A percentile compares a stretch with the other conserved stretches of the same genome.
Evolutionary conservation across 768 basidiomycete species (phyloP).

Genomic region (Exidia glandulosa): DNA sequence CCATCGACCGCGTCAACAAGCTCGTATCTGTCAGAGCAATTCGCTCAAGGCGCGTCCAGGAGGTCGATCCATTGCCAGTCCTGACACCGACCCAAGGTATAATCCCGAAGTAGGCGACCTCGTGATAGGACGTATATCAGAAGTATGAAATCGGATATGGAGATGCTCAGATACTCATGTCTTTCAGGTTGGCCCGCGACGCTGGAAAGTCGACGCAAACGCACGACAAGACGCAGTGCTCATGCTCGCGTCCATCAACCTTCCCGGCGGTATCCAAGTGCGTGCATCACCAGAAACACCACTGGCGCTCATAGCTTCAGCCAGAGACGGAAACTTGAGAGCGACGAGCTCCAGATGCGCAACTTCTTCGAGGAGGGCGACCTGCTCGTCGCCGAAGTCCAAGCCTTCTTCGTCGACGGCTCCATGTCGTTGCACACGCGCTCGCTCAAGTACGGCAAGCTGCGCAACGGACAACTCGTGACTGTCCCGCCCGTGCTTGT

Average conservation of each 20-base stretch:
- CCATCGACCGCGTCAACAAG: slow-evolving; percentile 90
- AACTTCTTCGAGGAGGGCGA: slow-evolving; percentile 97
- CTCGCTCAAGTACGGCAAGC: slow-evolving; percentile 94
- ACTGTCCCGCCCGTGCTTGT: slow-evolving; percentile 76
- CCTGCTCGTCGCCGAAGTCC: slow-evolving; percentile 93
- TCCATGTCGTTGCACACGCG: slow-evolving; percentile 97
- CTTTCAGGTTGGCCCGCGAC: slow-evolving; percentile 39
- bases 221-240: slow-evolving; percentile 89
- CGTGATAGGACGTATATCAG: slow-evolving; percentile 91
- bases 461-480: slow-evolving; percentile 89
- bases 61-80: too few species aligned
- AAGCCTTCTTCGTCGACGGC: slow-evolving; percentile 89
- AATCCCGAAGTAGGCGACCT: slow-evolving; percentile 97
- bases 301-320: too few species aligned
- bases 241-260: slow-evolving; percentile 93
- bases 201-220: slow-evolving; percentile 97
- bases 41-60: slow-evolving; percentile 55
- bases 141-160: slow-evolving; percentile 41
- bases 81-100: too few species aligned
- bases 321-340: slow-evolving; percentile 91
- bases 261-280: slow-evolving; percentile 96
- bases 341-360: slow-evolving; percentile 97
- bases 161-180: slow-evolving; percentile 6
- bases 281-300: neutral
- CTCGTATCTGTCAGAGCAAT: slow-evolving; percentile 83